Percentiles rank a stretch among this genome's conserved stretches.
These are phyloP conservation scores for Penicillium sp. DNA, from an alignment of 2,329 filamentous ascomycete genomes.

Conservation along the genomic window DNA sequence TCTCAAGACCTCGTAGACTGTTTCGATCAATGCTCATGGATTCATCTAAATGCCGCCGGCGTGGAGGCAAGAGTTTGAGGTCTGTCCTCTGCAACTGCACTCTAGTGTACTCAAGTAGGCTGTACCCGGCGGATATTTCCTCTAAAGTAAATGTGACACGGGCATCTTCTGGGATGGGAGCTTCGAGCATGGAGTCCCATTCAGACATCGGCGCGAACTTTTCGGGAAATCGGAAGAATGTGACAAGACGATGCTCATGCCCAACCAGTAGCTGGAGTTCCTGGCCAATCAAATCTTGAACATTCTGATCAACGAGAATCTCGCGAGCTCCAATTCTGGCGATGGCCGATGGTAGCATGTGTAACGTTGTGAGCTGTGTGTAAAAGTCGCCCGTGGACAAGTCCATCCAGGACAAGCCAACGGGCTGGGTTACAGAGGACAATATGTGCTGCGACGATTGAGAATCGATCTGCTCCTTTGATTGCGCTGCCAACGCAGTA, in stretches of 20 bases:
- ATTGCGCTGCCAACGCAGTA: conserved; percentile 25
- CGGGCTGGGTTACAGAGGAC: conserved; percentile 47
- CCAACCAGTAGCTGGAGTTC: conserved; percentile 71
- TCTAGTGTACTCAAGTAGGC: conserved; percentile 84
- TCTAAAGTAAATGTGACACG: conserved; percentile 65
- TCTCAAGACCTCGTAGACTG: conserved; percentile 85
- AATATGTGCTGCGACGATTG: conserved; percentile 38
- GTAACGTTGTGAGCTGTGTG: conserved; percentile 75
- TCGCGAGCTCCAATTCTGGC: conserved; percentile 84
- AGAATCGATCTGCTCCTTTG: conserved; percentile 30
- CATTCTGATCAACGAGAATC: conserved; percentile 74
- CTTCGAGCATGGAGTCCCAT: conserved; percentile 81
- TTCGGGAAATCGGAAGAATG: conserved; percentile 64
- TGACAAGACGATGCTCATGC: conserved; percentile 77
- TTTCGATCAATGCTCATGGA: conserved; percentile 92
- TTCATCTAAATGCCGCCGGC: conserved; percentile 74
- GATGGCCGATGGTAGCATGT: conserved; percentile 77
- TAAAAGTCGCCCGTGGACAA: conserved; percentile 94
- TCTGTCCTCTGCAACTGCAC: conserved; percentile 76
- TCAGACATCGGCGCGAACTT: conserved; percentile 60
- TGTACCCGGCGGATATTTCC: conserved; percentile 78
- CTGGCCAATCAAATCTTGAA: conserved; percentile 65
- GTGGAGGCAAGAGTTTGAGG: conserved; percentile 82
- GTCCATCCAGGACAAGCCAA: conserved; percentile 93
- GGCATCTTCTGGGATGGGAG: conserved; percentile 64